Evolutionary conservation across 2,329 filamentous ascomycete genomes (phyloP).

Genomic region (Trichoderma arundinaceum): DNA sequence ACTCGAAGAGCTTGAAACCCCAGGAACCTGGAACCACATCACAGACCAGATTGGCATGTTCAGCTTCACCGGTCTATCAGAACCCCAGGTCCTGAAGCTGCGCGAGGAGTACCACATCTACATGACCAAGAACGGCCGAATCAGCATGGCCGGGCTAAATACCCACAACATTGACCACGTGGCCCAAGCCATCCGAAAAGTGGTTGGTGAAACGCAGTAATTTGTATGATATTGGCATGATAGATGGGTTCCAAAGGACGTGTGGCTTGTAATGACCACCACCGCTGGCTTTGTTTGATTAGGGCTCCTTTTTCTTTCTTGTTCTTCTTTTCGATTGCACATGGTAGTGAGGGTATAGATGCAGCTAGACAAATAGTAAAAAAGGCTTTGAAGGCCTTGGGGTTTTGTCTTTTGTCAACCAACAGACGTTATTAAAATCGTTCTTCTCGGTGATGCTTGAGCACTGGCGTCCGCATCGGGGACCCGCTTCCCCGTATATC

Average conservation of each 20-base stretch:
- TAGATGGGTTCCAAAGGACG: not conserved
- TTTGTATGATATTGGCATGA: conserved; percentile 19
- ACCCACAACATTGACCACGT: conserved; percentile 92
- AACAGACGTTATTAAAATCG: no score
- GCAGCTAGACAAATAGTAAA: conserved; percentile 19
- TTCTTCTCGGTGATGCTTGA: no score
- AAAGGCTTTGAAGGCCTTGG: not conserved
- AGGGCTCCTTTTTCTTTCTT: not conserved
- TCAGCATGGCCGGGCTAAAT: conserved; percentile 98
- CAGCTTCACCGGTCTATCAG: conserved; percentile 82
- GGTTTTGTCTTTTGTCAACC: not conserved
- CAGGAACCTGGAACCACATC: conserved; percentile 95
- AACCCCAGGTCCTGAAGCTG: conserved; percentile 74
- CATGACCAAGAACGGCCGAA: conserved; percentile 97
- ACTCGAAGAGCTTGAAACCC: conserved; percentile 83
- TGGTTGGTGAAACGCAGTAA: conserved; percentile 58
- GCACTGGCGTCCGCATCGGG: no score
- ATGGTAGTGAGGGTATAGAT: conserved; percentile 20
- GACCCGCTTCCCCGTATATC: conserved; percentile 18
- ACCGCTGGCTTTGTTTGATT: conserved; percentile 8
- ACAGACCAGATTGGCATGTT: conserved; percentile 99
- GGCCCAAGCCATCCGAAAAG: conserved; percentile 84
- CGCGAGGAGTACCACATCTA: conserved; percentile 77
- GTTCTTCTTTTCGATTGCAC: not conserved
- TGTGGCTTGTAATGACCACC: not conserved